Base-by-base conservation (phyloP, 2,329 filamentous ascomycete species). In the Penicillium sp. region DNA sequence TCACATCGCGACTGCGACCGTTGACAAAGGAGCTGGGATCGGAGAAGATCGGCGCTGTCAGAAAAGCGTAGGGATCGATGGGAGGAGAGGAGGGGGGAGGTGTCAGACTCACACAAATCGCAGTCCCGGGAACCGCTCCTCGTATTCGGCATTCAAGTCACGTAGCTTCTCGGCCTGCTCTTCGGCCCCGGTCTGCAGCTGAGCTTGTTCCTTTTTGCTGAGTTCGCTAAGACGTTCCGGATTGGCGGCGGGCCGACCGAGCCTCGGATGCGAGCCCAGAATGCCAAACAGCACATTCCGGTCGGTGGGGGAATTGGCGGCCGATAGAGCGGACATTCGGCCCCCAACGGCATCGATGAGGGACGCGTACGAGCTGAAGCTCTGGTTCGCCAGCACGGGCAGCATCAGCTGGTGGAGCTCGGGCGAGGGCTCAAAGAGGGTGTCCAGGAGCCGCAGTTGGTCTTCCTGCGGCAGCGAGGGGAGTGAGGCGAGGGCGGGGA, bases 391-490 rank as follows among this genome's bases (percentile, higher is more conserved):
- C n/a, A 95, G 77, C 2, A 87, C 75, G 2, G 89, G 88, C 5
- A 90, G 69, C 13, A 89, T 83, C 12, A 94, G 79, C 10, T 81
- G 78, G 70, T 93, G 90, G 1, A 97, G 84, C 44, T 86, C 83
- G 0, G 82, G 77, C 47, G 87, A 91, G 13, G 90, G 89, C 69
- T 97, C 92, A 72, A 97, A 96, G 52, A 96, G 85, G 3, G 86
- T 80, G 73, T 95, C 89, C 42, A 96, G 82, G 43, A 86, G 62
- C 37, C 61, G 62, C 42, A 71, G 60, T 32, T 88, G 80, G 17
- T 81, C 75, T 23, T 77, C 64, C 24, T 83, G 78, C 15, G 84
- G 68, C 42, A 87, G 80, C 40, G 75, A 73, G 21, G 80, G 75
- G 32, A 95, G 75, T 12, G 75, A 73, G 39, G 76, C 68, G 62